Evolutionary conservation across 2,329 filamentous ascomycete genomes (phyloP).

Genomic region (Colletotrichum camelliae): DNA sequence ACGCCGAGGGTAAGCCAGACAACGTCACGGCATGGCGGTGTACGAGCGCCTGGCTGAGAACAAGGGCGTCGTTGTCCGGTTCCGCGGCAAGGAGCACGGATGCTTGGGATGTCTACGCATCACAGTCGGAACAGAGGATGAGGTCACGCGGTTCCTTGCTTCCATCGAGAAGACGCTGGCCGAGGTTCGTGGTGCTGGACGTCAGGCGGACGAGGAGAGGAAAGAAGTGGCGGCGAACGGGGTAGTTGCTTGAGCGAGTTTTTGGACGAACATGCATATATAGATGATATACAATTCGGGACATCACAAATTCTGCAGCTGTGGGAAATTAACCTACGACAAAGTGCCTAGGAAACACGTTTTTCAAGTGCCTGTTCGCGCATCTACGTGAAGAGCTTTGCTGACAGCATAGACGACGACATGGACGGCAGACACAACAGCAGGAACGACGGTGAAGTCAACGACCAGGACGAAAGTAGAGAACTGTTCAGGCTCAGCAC

Average conservation of each 20-base stretch:
- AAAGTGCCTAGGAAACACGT: background rate
- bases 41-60: conserved; percentile 87
- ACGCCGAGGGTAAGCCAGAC: conserved; percentile 74
- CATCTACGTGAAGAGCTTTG: too few species aligned
- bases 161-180: conserved; percentile 62
- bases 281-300: background rate
- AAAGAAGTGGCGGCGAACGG: conserved; percentile 39
- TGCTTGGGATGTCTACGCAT: conserved; percentile 89
- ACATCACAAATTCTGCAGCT: background rate
- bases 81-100: conserved; percentile 89
- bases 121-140: conserved; percentile 87
- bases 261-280: background rate
- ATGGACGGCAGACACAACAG: background rate
- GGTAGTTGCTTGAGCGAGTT: conserved; percentile 38
- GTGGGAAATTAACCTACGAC: background rate
- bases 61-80: conserved; percentile 89
- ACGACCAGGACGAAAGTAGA: background rate
- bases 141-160: conserved; percentile 79
- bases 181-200: conserved; percentile 44
- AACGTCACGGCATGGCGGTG: conserved; percentile 77
- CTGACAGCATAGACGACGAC: too few species aligned
- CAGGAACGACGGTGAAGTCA: background rate
- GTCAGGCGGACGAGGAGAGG: conserved; percentile 36
- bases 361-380: background rate
- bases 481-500: background rate